These are phyloP conservation scores for Miscanthus lutarioriparius DNA, from an alignment of 176 grass and related monocot species.

Conservation along the genomic window DNA sequence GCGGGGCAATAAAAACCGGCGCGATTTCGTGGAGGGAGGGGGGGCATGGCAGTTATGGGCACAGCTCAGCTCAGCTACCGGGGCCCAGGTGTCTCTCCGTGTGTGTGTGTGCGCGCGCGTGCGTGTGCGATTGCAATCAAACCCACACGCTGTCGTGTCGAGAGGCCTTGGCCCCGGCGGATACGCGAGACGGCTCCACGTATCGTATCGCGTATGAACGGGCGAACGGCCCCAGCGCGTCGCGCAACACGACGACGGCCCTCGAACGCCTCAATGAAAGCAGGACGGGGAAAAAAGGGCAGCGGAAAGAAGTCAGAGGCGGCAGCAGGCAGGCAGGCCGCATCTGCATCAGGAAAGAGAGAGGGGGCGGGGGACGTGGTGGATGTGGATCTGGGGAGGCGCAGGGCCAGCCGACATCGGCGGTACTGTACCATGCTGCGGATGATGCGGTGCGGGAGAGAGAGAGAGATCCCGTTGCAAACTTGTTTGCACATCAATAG, in stretches of 20 bases:
- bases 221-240: not conserved
- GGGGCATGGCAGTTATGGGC: conserved; percentile 40
- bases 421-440: not conserved
- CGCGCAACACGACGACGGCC: not conserved
- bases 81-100: conserved; percentile 40
- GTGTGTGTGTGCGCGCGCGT: not conserved
- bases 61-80: conserved; percentile 40
- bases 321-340: not conserved
- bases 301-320: conserved; percentile 31
- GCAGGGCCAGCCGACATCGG: conserved; percentile 47
- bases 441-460: not conserved
- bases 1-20: conserved; percentile 41
- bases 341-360: not conserved
- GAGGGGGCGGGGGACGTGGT: too few relatives aligned
- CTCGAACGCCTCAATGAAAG: not conserved
- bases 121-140: too few relatives aligned
- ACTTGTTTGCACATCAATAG: not conserved
- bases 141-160: not conserved
- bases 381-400: conserved; percentile 16
- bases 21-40: conserved; percentile 53
- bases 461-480: not conserved
- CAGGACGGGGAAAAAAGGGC: not conserved
- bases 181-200: conserved; percentile 2
- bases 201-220: not conserved
- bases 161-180: not conserved